Base-by-base conservation (phyloP, 805 yeast genomes). In the Metschnikowia santaceciliae region DNA sequence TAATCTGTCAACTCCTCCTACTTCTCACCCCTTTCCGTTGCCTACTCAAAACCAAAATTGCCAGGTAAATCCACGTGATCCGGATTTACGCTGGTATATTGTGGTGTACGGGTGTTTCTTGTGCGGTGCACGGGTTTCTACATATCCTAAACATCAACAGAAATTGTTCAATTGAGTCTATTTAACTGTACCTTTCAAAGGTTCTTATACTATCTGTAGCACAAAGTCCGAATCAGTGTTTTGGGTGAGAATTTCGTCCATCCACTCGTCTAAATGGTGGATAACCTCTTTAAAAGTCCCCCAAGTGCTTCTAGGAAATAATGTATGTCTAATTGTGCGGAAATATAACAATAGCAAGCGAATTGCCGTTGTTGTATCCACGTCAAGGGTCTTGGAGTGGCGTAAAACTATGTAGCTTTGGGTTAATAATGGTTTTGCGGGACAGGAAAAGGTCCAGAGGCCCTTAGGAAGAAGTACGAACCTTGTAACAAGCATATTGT, bases 401-500 rank as follows among this genome's bases (percentile, higher is more conserved):
- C 37, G 32, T n/a, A 42, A 34, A 33, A 42, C 23, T 6, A 20
- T 22, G 38, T 32, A 42, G 19, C 46, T 42, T 19, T n/a, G 37
- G 8, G 46, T 42, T 42, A 42, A 15, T 23, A 42, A 13, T 5
- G 19, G 10, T 6, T 6, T 19, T 19, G 13, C 7, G 13, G 23
- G 14, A 13, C 8, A 35, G 26, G 11, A 23, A 17, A 22, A 26
- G n/a, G 30, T n/a, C 39, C 20, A 20, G 19, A 15, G 40, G 14
- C 30, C 17, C 11, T 14, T 26, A 14, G 8, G 40, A 1, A 6
- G 7, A 35, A 5, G 39, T 11, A 44, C 47, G 20, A n/a, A 44
- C 47, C 47, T 44, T n/a, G 47, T 35, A 11, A 44, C 32, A 13
- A 44, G 41, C 33, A 23, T 33, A 36, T 20, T 23, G 41, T 44